Evolutionary conservation across 257 asterid genomes (phyloP).

Genomic region (Ehretia macrophylla): DNA sequence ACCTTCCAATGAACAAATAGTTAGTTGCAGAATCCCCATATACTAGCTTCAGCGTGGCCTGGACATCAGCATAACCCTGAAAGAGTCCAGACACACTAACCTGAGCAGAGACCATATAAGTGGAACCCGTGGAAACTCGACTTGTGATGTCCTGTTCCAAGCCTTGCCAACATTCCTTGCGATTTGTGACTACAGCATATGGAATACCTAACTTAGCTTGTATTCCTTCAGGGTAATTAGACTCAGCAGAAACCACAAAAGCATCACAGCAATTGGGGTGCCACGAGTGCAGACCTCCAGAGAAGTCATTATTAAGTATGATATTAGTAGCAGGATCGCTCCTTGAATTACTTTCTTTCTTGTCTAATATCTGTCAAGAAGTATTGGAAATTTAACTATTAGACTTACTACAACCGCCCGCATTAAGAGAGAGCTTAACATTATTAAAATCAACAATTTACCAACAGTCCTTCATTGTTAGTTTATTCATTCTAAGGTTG

Average conservation of each 20-base stretch:
- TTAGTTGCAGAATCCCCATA: slow-evolving; percentile 36
- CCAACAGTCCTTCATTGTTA: too few species aligned
- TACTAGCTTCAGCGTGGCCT: slow-evolving; percentile 67
- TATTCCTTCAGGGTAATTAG: slow-evolving; percentile 28
- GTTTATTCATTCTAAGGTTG: too few species aligned
- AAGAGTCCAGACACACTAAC: slow-evolving; percentile 47
- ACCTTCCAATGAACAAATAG: slow-evolving; percentile 71
- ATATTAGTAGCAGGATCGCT: slow-evolving; percentile 35
- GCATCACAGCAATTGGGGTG: slow-evolving; percentile 64
- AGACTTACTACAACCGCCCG: too few species aligned
- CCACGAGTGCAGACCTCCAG: slow-evolving; percentile 71
- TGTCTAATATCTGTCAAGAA: slow-evolving; percentile 23
- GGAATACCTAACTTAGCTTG: slow-evolving; percentile 22
- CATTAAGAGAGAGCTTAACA: too few species aligned
- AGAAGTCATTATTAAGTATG: slow-evolving; percentile 74
- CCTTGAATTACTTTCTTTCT: too few species aligned
- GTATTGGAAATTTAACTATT: not conserved
- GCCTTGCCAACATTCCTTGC: slow-evolving; percentile 78
- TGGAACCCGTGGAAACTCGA: slow-evolving; percentile 41
- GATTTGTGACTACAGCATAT: slow-evolving; percentile 56
- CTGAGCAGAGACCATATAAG: slow-evolving; percentile 54
- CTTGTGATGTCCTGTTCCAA: slow-evolving; percentile 73
- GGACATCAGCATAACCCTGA: slow-evolving; percentile 36
- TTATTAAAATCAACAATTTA: too few species aligned
- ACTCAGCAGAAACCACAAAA: slow-evolving; percentile 32